Conservation (phyloP, 441 rosid species). For the Biscutella laevigata region DNA sequence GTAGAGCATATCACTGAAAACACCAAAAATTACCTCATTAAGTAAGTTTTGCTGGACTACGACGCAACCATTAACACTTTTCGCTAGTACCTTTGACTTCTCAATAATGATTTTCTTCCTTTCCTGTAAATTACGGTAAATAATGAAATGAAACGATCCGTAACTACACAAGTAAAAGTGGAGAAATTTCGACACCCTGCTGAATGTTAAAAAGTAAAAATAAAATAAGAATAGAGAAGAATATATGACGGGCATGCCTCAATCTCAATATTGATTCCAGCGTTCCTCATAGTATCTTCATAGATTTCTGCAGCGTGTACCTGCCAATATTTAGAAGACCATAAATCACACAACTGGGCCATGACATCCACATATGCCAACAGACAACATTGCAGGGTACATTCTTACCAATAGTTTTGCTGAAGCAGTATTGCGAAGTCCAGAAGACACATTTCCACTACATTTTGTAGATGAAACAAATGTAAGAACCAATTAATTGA, state of each 20-base stretch:
- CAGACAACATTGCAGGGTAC: slow-evolving; percentile 8
- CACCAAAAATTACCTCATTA: slow-evolving; percentile 50
- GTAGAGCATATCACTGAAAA: slow-evolving; percentile 18
- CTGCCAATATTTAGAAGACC: slow-evolving; percentile 33
- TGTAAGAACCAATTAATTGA: background rate
- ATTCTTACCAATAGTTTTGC: slow-evolving; percentile 57
- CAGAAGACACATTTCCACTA: slow-evolving; percentile 74
- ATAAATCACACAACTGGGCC: slow-evolving; percentile 16
- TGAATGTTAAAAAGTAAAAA: background rate
- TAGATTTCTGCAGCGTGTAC: slow-evolving; percentile 78
- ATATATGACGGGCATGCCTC: slow-evolving; percentile 45
- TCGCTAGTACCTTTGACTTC: slow-evolving; percentile 50
- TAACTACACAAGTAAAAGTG: slow-evolving; percentile 4
- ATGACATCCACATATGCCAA: slow-evolving; percentile 2
- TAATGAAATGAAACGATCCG: slow-evolving; percentile 19
- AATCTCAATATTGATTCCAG: slow-evolving; percentile 67
- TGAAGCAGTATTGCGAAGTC: slow-evolving; percentile 76
- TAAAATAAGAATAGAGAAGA: background rate
- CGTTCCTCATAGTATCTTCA: slow-evolving; percentile 47
- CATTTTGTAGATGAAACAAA: slow-evolving; percentile 29
- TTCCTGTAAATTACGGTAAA: slow-evolving; percentile 35
- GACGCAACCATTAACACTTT: slow-evolving; percentile 51
- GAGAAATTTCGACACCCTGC: background rate
- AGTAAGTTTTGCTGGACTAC: slow-evolving; percentile 55
- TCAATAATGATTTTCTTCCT: slow-evolving; percentile 62